A percentile compares a stretch with the other conserved stretches of the same genome.
Conservation (phyloP, 106 monocot genomes). For the Alisma plantagoaquatica region DNA sequence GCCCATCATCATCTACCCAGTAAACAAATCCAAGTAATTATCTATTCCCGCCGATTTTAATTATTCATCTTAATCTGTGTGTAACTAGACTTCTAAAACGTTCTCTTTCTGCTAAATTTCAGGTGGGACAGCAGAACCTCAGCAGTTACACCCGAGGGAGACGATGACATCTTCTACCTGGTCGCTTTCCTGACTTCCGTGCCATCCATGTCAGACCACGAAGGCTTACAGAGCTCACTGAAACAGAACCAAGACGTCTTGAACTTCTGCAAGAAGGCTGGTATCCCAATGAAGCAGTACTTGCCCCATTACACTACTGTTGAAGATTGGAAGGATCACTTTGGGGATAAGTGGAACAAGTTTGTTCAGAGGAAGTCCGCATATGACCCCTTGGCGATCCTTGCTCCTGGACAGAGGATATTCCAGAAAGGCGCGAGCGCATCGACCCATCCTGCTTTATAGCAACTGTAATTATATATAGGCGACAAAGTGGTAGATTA, state of each 20-base stretch:
- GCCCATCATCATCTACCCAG: conserved; percentile 72
- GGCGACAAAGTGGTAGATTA: too few species aligned
- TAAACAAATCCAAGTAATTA: conserved; percentile 61
- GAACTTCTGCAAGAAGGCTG: conserved; percentile 40
- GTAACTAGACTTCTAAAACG: too few species aligned
- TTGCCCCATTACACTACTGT: conserved; percentile 56
- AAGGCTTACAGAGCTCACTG: conserved; percentile 29
- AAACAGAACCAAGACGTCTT: conserved; percentile 41
- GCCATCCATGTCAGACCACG: conserved; percentile 23
- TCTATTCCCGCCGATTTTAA: neutral
- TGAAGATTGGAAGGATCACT: conserved; percentile 68
- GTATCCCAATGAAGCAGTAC: conserved; percentile 68
- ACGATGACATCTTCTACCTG: conserved; percentile 67
- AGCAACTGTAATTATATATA: neutral
- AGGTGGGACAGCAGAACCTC: conserved; percentile 68
- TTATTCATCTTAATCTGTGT: too few species aligned
- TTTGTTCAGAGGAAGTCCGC: conserved; percentile 40
- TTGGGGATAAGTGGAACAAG: conserved; percentile 50
- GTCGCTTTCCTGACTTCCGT: conserved; percentile 67
- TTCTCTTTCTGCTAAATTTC: too few species aligned
- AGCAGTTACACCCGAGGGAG: conserved; percentile 39
- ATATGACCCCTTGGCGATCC: conserved; percentile 75
- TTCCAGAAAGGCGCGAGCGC: conserved; percentile 32
- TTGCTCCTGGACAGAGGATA: conserved; percentile 82
- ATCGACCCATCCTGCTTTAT: neutral